phyloP scores from a whole-genome alignment of 2,329 filamentous ascomycete species.

The Talaromyces rugulosus region DNA sequence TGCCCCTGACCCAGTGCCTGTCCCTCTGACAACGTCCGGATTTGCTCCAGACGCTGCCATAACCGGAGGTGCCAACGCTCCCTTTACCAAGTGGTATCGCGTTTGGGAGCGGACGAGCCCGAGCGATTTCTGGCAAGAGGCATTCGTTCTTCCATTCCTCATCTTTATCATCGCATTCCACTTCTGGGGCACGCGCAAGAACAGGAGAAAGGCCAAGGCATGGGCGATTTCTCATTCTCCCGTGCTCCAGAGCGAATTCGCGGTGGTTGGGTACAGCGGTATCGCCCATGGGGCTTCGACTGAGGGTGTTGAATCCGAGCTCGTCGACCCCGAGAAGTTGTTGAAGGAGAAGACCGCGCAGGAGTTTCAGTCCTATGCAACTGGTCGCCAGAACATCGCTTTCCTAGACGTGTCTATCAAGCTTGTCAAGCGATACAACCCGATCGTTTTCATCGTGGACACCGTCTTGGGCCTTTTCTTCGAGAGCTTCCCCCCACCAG shows the following conservation, averaged over 20 bases:
- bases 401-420: slow-evolving; percentile 83
- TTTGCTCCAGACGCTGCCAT: slow-evolving; percentile 34
- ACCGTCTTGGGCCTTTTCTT: slow-evolving; percentile 68
- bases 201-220: slow-evolving; percentile 71
- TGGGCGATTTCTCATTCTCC: slow-evolving; percentile 76
- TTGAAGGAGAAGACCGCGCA: slow-evolving; percentile 84
- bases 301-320: slow-evolving; percentile 45
- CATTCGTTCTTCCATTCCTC: slow-evolving; percentile 72
- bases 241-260: slow-evolving; percentile 74
- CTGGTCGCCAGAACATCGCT: slow-evolving; percentile 86
- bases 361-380: slow-evolving; percentile 83
- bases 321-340: slow-evolving; percentile 53
- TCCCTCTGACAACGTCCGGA: slow-evolving; percentile 42
- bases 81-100: slow-evolving; percentile 95
- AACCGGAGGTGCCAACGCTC: slow-evolving; percentile 50
- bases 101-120: slow-evolving; percentile 84
- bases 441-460: slow-evolving; percentile 64
- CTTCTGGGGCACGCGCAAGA: slow-evolving; percentile 72
- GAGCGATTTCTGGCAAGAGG: slow-evolving; percentile 83
- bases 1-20: slow-evolving; percentile 62
- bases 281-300: slow-evolving; percentile 43
- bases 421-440: slow-evolving; percentile 84
- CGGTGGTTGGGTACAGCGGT: slow-evolving; percentile 74
- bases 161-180: slow-evolving; percentile 72
- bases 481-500: slow-evolving; percentile 66